phyloP scores from a whole-genome alignment of 2,329 filamentous ascomycete species.

The Sordariomycetes sp. region DNA sequence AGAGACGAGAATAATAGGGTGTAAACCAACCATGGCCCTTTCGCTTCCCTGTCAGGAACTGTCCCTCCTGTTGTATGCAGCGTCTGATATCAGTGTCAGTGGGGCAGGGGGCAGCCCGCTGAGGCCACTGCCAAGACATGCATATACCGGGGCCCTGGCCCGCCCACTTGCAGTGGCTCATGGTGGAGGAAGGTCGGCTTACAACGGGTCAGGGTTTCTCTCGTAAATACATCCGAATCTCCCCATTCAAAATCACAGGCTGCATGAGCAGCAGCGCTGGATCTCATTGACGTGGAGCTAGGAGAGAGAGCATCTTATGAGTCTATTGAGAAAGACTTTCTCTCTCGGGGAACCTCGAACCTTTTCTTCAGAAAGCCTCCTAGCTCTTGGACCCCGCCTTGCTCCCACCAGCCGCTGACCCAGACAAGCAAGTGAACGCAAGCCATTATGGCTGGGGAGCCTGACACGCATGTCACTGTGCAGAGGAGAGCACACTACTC shows the following conservation, averaged over 20 bases:
- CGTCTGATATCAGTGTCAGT: background rate
- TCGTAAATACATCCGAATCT: background rate
- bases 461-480: conserved; percentile 29
- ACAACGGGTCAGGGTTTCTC: background rate
- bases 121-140: background rate
- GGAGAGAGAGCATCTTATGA: background rate
- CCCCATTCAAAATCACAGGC: background rate
- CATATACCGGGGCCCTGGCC: background rate
- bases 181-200: background rate
- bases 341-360: background rate
- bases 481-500: conserved; percentile 64
- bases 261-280: background rate
- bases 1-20: too few relatives aligned
- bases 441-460: background rate
- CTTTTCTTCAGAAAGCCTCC: background rate
- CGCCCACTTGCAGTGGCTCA: background rate
- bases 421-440: background rate
- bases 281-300: background rate
- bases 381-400: background rate
- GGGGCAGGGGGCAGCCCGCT: background rate
- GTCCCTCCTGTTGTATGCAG: background rate
- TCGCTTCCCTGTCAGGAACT: background rate
- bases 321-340: background rate
- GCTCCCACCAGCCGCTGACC: background rate
- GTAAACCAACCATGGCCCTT: background rate